Conservation (phyloP, 371 early-diverging fungal genomes). For the Apophysomyces variabilis region DNA sequence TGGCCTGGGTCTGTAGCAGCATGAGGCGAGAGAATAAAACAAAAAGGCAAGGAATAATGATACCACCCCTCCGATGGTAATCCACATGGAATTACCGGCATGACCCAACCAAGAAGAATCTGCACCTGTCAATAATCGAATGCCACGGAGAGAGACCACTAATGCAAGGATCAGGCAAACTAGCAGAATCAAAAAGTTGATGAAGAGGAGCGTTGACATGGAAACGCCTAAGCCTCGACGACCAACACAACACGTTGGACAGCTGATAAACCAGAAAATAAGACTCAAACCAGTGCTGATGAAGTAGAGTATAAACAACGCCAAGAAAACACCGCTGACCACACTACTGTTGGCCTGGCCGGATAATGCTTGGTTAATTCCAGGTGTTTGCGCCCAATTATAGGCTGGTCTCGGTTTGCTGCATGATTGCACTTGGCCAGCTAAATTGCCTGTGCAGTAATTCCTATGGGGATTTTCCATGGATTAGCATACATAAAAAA, state of each 20-base stretch:
- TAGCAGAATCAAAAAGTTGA: conserved; percentile 40
- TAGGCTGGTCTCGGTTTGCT: conserved; percentile 28
- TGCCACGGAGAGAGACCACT: conserved; percentile 26
- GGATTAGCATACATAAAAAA: background rate
- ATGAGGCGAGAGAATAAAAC: background rate
- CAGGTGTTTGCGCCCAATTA: conserved; percentile 48
- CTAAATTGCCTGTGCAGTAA: conserved; percentile 17
- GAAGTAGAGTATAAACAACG: conserved; percentile 43
- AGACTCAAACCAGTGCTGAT: conserved; percentile 38
- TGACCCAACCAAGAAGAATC: conserved; percentile 29
- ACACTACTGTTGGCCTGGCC: conserved; percentile 16
- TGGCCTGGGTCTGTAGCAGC: background rate
- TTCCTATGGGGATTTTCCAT: conserved; percentile 16
- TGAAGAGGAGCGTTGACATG: conserved; percentile 35
- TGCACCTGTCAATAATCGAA: conserved; percentile 19
- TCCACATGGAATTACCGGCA: conserved; percentile 40
- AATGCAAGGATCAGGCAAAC: conserved; percentile 37
- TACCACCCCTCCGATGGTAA: conserved; percentile 34
- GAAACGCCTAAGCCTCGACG: conserved; percentile 21
- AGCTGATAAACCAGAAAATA: conserved; percentile 39
- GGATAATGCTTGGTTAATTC: conserved; percentile 21
- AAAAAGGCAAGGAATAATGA: background rate
- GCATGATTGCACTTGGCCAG: conserved; percentile 14
- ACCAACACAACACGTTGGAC: conserved; percentile 28
- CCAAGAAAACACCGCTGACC: conserved; percentile 31